Percentiles rank a stretch among this genome's conserved stretches.
phyloP scores from a whole-genome alignment of 805 yeast species.

The Starmerella stellata region DNA sequence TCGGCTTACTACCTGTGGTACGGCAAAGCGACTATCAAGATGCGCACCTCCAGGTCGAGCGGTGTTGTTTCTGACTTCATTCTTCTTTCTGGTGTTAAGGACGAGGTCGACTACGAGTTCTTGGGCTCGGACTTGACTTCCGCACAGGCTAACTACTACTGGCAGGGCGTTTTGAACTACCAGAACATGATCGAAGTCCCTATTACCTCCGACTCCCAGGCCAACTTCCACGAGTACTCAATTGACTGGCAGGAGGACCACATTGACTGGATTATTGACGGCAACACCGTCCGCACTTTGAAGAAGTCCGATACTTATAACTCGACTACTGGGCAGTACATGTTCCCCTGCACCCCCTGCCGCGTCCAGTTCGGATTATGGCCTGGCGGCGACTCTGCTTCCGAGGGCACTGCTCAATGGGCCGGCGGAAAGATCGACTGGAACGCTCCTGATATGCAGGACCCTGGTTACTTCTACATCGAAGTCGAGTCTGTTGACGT shows the following conservation, averaged over 20 bases:
- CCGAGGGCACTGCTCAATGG: slow-evolving; percentile 53
- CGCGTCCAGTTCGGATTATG: slow-evolving; percentile 48
- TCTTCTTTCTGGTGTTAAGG: slow-evolving; percentile 66
- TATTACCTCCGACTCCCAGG: slow-evolving; percentile 35
- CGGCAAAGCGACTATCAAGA: slow-evolving; percentile 52
- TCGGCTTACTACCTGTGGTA: slow-evolving; percentile 73
- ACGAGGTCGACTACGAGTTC: slow-evolving; percentile 78
- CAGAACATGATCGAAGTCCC: slow-evolving; percentile 34
- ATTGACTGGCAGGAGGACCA: slow-evolving; percentile 68
- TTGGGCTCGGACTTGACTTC: slow-evolving; percentile 53
- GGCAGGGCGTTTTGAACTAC: slow-evolving; percentile 54
- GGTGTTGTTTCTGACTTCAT: slow-evolving; percentile 81
- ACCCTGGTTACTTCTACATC: slow-evolving; percentile 70
- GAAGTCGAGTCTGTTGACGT: slow-evolving; percentile 41
- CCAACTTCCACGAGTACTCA: slow-evolving; percentile 53
- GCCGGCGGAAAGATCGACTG: slow-evolving; percentile 80
- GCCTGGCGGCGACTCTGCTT: slow-evolving; percentile 35
- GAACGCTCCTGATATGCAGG: slow-evolving; percentile 52
- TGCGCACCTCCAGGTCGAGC: slow-evolving; percentile 53
- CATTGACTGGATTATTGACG: slow-evolving; percentile 58
- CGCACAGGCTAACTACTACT: slow-evolving; percentile 67
- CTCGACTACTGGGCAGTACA: slow-evolving; percentile 41
- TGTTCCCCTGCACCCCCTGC: slow-evolving; percentile 86
- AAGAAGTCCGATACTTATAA: slow-evolving; percentile 37
- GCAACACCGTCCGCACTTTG: slow-evolving; percentile 46